Percentiles rank a stretch among this genome's conserved stretches.
Conservation (phyloP, 495 filamentous ascomycete genomes). For the Mytilinidion resinicola region DNA sequence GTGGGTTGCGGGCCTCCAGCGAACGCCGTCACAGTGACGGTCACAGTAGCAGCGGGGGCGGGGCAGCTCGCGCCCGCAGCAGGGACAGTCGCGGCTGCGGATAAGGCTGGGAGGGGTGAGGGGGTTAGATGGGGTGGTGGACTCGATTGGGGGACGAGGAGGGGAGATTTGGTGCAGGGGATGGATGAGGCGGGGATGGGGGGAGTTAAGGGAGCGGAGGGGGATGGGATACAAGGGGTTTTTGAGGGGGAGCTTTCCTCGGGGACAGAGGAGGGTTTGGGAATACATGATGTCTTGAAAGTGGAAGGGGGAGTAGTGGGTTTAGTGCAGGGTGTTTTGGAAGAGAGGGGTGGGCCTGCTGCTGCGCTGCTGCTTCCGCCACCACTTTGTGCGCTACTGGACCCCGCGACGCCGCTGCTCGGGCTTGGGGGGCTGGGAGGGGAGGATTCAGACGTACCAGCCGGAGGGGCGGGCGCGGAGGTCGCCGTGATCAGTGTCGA, state of each 20-base stretch:
- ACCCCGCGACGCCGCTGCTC: neutral
- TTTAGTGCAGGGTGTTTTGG: neutral
- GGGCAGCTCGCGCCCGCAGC: neutral
- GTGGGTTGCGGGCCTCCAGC: neutral
- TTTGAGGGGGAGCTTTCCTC: neutral
- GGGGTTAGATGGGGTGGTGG: neutral
- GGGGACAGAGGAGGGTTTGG: neutral
- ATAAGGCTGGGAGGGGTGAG: neutral
- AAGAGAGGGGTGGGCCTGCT: too few species aligned
- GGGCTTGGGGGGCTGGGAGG: neutral
- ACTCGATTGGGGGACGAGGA: neutral
- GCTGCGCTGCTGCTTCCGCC: neutral
- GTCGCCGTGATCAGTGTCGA: neutral
- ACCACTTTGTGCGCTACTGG: neutral
- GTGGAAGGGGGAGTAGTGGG: neutral
- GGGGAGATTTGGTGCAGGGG: neutral
- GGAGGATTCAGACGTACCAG: neutral
- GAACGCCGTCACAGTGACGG: neutral
- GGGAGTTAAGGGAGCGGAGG: neutral
- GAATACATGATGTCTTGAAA: neutral
- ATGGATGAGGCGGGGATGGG: neutral
- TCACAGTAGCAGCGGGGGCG: neutral
- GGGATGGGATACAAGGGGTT: neutral
- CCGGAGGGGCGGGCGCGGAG: neutral
- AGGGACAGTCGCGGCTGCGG: neutral